These are phyloP conservation scores for Scedosporium aurantiacum DNA, from an alignment of 2,329 filamentous ascomycete genomes.

Conservation along the genomic window DNA sequence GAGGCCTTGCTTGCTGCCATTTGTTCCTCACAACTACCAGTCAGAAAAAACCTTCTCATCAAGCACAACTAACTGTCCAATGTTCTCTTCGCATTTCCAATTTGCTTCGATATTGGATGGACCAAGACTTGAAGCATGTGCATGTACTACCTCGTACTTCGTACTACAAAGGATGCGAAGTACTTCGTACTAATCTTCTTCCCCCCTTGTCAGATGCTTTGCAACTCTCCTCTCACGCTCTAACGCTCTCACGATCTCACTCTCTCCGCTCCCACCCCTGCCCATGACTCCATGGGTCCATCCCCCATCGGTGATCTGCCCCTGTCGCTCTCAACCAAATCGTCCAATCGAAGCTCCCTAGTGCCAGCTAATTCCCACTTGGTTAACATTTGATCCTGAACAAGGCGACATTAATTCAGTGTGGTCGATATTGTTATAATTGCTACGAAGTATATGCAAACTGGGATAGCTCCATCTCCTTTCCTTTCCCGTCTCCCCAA, in stretches of 20 bases:
- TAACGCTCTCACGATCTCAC: too few species aligned
- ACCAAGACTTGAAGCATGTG: too few species aligned
- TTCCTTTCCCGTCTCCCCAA: neutral
- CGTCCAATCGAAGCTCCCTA: neutral
- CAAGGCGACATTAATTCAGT: neutral
- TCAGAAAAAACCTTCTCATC: too few species aligned
- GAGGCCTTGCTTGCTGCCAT: too few species aligned
- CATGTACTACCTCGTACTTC: too few species aligned
- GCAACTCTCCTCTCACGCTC: neutral
- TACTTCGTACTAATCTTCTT: too few species aligned
- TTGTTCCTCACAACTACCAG: too few species aligned
- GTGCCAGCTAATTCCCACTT: neutral
- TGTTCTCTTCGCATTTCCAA: too few species aligned
- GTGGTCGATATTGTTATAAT: neutral
- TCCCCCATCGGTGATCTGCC: neutral
- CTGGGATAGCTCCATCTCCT: neutral
- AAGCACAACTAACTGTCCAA: too few species aligned
- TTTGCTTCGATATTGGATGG: too few species aligned
- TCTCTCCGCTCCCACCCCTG: neutral
- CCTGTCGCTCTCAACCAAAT: neutral
- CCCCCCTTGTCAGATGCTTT: neutral
- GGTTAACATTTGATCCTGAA: neutral
- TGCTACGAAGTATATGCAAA: too few species aligned
- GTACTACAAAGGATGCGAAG: too few species aligned
- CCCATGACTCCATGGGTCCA: neutral